Percentiles rank a stretch among this genome's conserved stretches.
Evolutionary conservation across 805 yeast species (phyloP).

Genomic region (Phaffomyces thermotolerans): DNA sequence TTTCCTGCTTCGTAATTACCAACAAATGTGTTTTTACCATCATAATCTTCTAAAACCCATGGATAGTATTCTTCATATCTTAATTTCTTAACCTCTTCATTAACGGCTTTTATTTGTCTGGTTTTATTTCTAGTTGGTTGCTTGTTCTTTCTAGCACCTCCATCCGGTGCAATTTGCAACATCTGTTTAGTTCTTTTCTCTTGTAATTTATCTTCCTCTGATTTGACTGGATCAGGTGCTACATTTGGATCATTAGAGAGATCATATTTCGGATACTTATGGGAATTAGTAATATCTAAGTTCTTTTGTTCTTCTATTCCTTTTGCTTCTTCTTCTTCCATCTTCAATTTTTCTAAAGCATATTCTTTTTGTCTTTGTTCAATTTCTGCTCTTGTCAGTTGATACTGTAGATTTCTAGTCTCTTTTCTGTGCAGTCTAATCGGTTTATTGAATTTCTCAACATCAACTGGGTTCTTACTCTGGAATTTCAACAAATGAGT

Average conservation of each 20-base stretch:
- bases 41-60: slow-evolving; percentile 97
- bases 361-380: slow-evolving; percentile 52
- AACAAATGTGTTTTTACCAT: slow-evolving; percentile 89
- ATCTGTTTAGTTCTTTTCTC: slow-evolving; percentile 29
- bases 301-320: slow-evolving; percentile 26
- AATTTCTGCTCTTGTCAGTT: slow-evolving; percentile 69
- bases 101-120: slow-evolving; percentile 71
- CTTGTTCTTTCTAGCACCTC: slow-evolving; percentile 69
- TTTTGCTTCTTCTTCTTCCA: slow-evolving; percentile 15
- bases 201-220: slow-evolving; percentile 31
- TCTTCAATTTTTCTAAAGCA: slow-evolving; percentile 27
- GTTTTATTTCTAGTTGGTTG: slow-evolving; percentile 69
- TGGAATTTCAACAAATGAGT: slow-evolving; percentile 81
- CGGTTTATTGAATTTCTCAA: slow-evolving; percentile 68
- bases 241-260: slow-evolving; percentile 17
- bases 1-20: slow-evolving; percentile 90
- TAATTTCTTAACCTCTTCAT: slow-evolving; percentile 74
- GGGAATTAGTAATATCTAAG: slow-evolving; percentile 14
- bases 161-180: slow-evolving; percentile 86
- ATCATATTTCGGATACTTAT: slow-evolving; percentile 7
- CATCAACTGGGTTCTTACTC: slow-evolving; percentile 64
- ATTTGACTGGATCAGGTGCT: slow-evolving; percentile 26
- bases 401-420: slow-evolving; percentile 85
- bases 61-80: slow-evolving; percentile 96
- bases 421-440: slow-evolving; percentile 88